A percentile compares a stretch with the other conserved stretches of the same genome.
These are phyloP conservation scores for Phlyctochytrium arcticum DNA, from an alignment of 192 early-diverging fungal species.

Conservation along the genomic window DNA sequence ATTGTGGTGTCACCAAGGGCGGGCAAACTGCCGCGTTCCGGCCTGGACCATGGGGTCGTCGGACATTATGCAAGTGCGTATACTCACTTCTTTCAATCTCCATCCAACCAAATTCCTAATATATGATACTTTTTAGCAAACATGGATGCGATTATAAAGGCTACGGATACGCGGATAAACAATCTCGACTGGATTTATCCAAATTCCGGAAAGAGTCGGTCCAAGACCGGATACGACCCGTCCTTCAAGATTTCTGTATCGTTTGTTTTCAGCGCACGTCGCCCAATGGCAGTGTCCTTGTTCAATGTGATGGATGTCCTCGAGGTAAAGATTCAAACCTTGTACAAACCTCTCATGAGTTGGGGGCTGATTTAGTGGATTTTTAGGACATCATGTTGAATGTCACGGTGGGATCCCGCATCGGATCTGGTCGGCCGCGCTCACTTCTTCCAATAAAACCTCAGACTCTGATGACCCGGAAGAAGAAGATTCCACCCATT, in stretches of 20 bases:
- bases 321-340: conserved; percentile 38
- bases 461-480: no score
- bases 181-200: conserved; percentile 78
- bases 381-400: background rate
- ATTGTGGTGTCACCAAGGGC: conserved; percentile 84
- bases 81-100: background rate
- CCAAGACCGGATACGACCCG: conserved; percentile 74
- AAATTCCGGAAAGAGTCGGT: conserved; percentile 72
- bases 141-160: conserved; percentile 96
- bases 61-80: conserved; percentile 85
- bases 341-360: background rate
- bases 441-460: no score
- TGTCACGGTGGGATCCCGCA: background rate
- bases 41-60: conserved; percentile 92
- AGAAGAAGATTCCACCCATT: background rate
- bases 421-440: background rate
- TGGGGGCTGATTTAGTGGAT: background rate
- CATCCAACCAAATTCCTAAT: background rate
- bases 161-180: conserved; percentile 86
- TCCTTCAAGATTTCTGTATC: conserved; percentile 84
- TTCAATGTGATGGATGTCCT: conserved; percentile 82
- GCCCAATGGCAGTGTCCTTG: conserved; percentile 54
- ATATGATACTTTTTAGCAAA: conserved; percentile 47
- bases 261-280: conserved; percentile 70
- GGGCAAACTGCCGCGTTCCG: conserved; percentile 74